Evolutionary conservation across 2,329 filamentous ascomycete genomes (phyloP).

Genomic region (Calonectria hongkongensis): DNA sequence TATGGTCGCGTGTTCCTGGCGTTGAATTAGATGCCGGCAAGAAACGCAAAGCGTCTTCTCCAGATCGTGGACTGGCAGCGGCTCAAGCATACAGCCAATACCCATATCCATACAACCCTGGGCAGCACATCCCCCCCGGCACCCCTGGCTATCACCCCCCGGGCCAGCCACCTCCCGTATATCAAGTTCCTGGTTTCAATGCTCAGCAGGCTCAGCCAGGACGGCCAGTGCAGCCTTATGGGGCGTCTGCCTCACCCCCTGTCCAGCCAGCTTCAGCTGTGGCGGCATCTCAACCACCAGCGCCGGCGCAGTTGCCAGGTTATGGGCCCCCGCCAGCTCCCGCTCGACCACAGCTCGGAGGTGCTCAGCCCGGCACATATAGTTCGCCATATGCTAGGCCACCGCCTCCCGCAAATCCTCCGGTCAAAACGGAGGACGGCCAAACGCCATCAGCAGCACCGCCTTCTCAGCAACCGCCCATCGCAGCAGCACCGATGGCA

Average conservation of each 20-base stretch:
- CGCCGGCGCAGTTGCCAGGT: conserved; percentile 59
- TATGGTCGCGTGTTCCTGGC: conserved; percentile 75
- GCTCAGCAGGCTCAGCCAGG: conserved; percentile 55
- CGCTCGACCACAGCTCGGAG: conserved; percentile 58
- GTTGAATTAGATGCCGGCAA: conserved; percentile 77
- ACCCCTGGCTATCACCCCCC: conserved; percentile 59
- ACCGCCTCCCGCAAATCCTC: conserved; percentile 54
- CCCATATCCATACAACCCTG: conserved; percentile 58
- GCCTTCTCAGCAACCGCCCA: conserved; percentile 41
- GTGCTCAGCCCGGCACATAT: conserved; percentile 58
- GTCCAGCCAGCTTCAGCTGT: conserved; percentile 50
- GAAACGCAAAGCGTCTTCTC: conserved; percentile 74
- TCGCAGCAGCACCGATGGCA: conserved; percentile 32
- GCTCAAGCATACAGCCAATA: conserved; percentile 62
- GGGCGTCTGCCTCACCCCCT: conserved; percentile 54
- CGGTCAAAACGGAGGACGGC: conserved; percentile 57
- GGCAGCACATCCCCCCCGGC: conserved; percentile 59
- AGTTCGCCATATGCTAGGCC: conserved; percentile 62
- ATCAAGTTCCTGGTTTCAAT: conserved; percentile 60
- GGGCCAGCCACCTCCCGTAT: conserved; percentile 59
- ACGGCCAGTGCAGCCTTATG: conserved; percentile 57
- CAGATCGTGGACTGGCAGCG: conserved; percentile 67
- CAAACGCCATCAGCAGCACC: conserved; percentile 43
- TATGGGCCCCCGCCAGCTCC: conserved; percentile 62
- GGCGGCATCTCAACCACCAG: conserved; percentile 55